Evolutionary conservation across 768 basidiomycete species (phyloP).

Genomic region (Mrakia gelida): DNA sequence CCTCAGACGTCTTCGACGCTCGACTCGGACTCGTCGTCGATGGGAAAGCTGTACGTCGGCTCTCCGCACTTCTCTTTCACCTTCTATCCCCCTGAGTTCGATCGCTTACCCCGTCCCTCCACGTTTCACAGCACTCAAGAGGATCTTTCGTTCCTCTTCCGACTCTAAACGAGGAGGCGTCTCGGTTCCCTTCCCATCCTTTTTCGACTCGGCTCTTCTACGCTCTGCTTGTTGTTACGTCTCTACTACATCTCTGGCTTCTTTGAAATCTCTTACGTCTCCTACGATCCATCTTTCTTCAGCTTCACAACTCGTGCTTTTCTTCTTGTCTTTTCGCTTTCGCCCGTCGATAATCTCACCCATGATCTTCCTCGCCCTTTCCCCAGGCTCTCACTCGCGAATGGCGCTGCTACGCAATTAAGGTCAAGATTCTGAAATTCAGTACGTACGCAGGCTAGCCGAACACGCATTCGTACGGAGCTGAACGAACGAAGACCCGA

Average conservation of each 20-base stretch:
- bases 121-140: constrained; percentile 20
- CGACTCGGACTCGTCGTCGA: constrained; percentile 57
- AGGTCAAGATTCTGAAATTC: no score
- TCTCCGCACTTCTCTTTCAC: not conserved
- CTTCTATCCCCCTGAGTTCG: not conserved
- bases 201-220: not conserved
- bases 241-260: not conserved
- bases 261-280: not conserved
- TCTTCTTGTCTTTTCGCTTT: no score
- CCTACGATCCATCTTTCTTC: not conserved
- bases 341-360: no score
- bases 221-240: not conserved
- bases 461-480: no score
- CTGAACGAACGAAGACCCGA: no score
- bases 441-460: no score
- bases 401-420: no score
- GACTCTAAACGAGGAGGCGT: constrained; percentile 2
- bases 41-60: constrained; percentile 71
- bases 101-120: no score
- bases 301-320: no score
- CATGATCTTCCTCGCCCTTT: no score
- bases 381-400: no score
- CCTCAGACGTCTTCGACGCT: constrained; percentile 51
- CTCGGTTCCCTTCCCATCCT: not conserved
- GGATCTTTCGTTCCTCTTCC: constrained; percentile 32